Evolutionary conservation across 2,329 filamentous ascomycete species (phyloP).

Genomic region (Neoarthrinium moseri): DNA sequence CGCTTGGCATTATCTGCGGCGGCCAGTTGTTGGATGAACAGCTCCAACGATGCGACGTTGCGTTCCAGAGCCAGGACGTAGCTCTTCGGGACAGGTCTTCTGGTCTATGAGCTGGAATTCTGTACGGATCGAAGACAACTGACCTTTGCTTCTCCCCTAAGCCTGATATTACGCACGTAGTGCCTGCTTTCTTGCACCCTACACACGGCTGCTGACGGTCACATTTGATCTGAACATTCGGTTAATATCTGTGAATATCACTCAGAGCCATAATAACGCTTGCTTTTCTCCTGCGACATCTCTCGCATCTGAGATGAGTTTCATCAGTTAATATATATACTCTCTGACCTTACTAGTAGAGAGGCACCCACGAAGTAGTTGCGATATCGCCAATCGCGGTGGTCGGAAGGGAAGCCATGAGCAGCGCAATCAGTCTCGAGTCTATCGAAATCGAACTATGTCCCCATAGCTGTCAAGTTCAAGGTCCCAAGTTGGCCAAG

Average conservation of each 20-base stretch:
- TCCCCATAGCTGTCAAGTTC: not conserved
- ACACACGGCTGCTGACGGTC: conserved; percentile 11
- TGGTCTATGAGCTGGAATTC: not conserved
- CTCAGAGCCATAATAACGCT: not conserved
- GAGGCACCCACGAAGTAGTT: conserved; percentile 6
- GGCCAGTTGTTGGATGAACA: conserved; percentile 42
- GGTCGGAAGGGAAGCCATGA: conserved; percentile 9
- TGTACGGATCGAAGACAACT: not conserved
- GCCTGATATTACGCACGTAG: conserved; percentile 10
- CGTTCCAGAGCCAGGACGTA: conserved; percentile 48
- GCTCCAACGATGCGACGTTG: conserved; percentile 43
- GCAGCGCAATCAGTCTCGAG: not conserved
- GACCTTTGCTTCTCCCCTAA: conserved; percentile 14
- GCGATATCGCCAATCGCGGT: conserved; percentile 13
- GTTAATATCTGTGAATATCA: not conserved
- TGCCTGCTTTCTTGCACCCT: conserved; percentile 11
- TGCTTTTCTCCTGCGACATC: conserved; percentile 11
- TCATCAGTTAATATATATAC: not conserved
- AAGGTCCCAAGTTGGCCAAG: not conserved
- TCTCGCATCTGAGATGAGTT: conserved; percentile 4
- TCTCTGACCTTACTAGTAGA: not conserved
- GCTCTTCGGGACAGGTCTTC: conserved; percentile 41
- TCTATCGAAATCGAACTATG: not conserved
- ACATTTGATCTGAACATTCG: conserved; percentile 10
- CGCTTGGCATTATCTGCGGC: conserved; percentile 36